Evolutionary conservation across 148 eudicot genomes (phyloP).

Genomic region (Vaccinium macrocarpon): DNA sequence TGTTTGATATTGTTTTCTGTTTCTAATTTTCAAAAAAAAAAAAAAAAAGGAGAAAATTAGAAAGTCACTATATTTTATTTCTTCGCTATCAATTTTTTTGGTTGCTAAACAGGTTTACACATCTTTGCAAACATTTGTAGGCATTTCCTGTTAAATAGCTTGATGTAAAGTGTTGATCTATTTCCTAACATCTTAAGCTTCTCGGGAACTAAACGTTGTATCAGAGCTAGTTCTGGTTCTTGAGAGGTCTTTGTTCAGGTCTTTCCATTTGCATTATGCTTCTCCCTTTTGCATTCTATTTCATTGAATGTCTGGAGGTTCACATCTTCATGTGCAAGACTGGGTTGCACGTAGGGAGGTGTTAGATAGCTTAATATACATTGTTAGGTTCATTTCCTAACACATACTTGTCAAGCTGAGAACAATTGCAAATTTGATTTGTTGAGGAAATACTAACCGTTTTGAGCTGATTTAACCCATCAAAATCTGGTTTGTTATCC

Average conservation of each 20-base stretch:
- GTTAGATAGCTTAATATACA: neutral
- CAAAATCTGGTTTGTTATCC: slow-evolving; percentile 28
- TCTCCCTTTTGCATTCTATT: neutral
- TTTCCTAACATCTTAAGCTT: neutral
- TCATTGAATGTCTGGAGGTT: neutral
- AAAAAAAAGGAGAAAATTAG: neutral
- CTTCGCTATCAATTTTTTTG: too few relatives aligned
- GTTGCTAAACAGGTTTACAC: neutral
- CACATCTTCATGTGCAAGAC: neutral
- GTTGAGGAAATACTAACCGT: slow-evolving; percentile 23
- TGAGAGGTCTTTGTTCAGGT: neutral
- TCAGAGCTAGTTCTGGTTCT: neutral
- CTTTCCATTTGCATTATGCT: neutral
- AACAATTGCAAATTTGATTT: neutral
- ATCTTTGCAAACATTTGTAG: neutral
- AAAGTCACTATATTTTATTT: too few relatives aligned
- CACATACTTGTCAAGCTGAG: neutral
- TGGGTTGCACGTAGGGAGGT: neutral
- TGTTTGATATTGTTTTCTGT: neutral
- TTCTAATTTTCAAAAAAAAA: neutral
- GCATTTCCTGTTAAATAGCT: neutral
- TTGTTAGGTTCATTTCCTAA: neutral
- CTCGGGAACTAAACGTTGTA: neutral
- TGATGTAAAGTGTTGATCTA: neutral
- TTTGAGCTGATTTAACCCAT: slow-evolving; percentile 33